Base-by-base conservation (phyloP, 192 early-diverging fungal species). In the Backusella circina region DNA sequence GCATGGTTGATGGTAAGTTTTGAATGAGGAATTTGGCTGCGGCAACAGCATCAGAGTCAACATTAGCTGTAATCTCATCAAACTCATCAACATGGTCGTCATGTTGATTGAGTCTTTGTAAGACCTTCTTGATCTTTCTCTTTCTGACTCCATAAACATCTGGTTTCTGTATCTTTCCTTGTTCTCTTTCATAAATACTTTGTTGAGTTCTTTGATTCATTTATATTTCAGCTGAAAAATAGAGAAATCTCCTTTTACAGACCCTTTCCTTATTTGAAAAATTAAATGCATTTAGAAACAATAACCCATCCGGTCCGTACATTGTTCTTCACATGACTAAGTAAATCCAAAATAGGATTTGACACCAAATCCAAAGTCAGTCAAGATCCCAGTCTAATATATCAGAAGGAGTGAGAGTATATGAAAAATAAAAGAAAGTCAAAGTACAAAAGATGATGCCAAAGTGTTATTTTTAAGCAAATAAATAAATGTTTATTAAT, bases 121-220 rank as follows among this genome's bases (percentile, higher is more conserved):
- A 47, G 5, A 32, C n/a, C 7, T 67, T 26, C 5, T 28, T 16
- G 10, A 18, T 65, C 9, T 37, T 71, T 73, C 65, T 28, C 33
- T 65, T 78, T 26, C 65, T 72, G n/a, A 41, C 51, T 2, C 76
- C 76, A 69, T 78, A 79, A 16, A 72, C 73, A 70, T 79, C 75
- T 18, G 74, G 69, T 18, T 41, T 30, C 23, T 32, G 33, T n/a
- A 35, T 67, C 7, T 37, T 38, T 36, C n/a, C 54, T 61, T 61
- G 54, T 8, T 61, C 54, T 28, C 21, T 21, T 61, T 28, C 10
- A 61, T 61, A 61, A 28, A 61, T 23, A 61, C 23, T 61, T 61
- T 61, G 54, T 5, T 61, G 10, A 2, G 18, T 21, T 26, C 54
- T 61, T 61, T 61, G 54, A 12, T 28, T 61, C 54, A 61, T 61